Evolutionary conservation across 2,329 filamentous ascomycete species (phyloP), one percentile per base, ranked within the genome.

Genomic region (Ophiostoma himal-ulmi): DNA sequence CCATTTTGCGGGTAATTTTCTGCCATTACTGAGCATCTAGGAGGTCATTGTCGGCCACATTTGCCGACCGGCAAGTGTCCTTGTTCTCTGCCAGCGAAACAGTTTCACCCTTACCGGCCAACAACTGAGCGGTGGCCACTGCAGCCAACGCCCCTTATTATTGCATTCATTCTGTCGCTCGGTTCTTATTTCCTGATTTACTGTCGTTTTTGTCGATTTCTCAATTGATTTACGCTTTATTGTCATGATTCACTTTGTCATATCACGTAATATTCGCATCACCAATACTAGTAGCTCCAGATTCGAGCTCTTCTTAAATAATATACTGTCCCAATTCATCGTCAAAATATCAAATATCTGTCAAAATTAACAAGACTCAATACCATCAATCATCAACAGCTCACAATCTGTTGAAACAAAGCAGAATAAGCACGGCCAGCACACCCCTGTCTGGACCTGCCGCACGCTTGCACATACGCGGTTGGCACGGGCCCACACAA

Each of bases 381-480:
- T 57, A 13, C 48, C 37, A 69, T n/a, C 30, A 30, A 30, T 44
- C 37, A 20, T 22, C 36, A 70, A 68, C 60, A 66, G 37, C n/a
- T 57, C 22, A 26, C 52, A 22, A 11, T 57, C n/a, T 22, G n/a
- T 57, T 57, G 52, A 57, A 57, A 57, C 52, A 57, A 57, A 57
- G 52, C 52, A 57, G 48, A 54, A 57, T 30, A 22, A 57, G 52
- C 30, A 57, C 52, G 52, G 52, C 52, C 52, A 57, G 22, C 52
- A 14, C 52, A 57, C 72, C 73, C 73, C 72, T 74, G 73, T 73
- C 67, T 60, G 68, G 37, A 52, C 70, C 72, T 72, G 72, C 72
- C 73, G 72, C 70, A 74, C 73, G 72, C 72, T 73, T 74, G 73
- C 73, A 73, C 73, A 73, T 72, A 73, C 71, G 70, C 70, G 73